These are phyloP conservation scores for Rhodotorula diobovata DNA, from an alignment of 768 basidiomycete species.

Conservation along the genomic window DNA sequence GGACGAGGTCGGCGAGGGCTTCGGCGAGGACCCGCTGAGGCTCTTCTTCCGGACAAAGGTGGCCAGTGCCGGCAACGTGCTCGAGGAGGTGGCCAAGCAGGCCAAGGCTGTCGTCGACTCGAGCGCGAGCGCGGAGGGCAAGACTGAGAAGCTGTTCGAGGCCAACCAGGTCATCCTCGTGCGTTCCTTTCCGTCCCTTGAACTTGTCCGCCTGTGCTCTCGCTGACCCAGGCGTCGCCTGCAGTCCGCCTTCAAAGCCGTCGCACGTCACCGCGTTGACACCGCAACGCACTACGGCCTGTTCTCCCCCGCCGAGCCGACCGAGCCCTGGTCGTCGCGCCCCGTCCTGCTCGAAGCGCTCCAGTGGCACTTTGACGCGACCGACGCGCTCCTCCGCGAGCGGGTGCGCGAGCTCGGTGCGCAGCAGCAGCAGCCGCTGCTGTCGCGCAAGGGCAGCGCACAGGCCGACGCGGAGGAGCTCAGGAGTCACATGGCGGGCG, in stretches of 20 bases:
- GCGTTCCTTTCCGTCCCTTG: constrained; percentile 42
- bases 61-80: constrained; percentile 61
- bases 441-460: constrained; percentile 34
- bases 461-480: constrained; percentile 44
- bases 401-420: constrained; percentile 47
- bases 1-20: constrained; percentile 55
- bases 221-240: neutral
- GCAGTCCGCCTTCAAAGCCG: constrained; percentile 70
- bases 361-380: constrained; percentile 63
- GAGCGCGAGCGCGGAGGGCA: constrained; percentile 48
- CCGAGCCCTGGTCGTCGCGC: constrained; percentile 75
- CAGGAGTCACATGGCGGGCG: constrained; percentile 46
- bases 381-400: constrained; percentile 46
- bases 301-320: constrained; percentile 56
- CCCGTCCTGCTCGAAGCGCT: constrained; percentile 64
- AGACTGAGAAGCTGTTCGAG: constrained; percentile 57
- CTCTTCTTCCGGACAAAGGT: constrained; percentile 73
- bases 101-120: constrained; percentile 52
- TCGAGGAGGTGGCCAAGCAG: constrained; percentile 60
- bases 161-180: constrained; percentile 69
- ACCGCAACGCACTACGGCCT: constrained; percentile 74
- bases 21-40: constrained; percentile 71
- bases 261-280: constrained; percentile 68
- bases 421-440: no score
- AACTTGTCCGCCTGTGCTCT: neutral